phyloP scores from a whole-genome alignment of 352 stramenopile genomes.

The Globisporangium cylindrosporum region DNA sequence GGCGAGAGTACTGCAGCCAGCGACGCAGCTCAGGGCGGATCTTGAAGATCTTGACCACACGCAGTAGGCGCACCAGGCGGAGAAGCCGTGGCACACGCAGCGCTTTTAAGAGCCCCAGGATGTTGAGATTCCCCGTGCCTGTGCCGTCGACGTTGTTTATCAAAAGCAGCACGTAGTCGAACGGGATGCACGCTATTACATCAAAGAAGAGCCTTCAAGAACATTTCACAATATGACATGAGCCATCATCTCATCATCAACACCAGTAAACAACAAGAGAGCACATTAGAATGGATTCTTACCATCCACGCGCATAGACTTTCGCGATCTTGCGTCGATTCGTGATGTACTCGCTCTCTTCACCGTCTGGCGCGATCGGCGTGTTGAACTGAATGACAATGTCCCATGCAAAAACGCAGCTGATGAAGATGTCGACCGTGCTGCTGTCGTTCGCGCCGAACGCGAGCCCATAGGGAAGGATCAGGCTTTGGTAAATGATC shows the following conservation, averaged over 20 bases:
- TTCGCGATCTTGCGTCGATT: slow-evolving; percentile 50
- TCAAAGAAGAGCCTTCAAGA: slow-evolving; percentile 71
- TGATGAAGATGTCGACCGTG: slow-evolving; percentile 55
- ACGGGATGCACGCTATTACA: slow-evolving; percentile 70
- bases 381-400: slow-evolving; percentile 80
- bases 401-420: slow-evolving; percentile 62
- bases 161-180: slow-evolving; percentile 57
- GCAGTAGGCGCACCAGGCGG: slow-evolving; percentile 62
- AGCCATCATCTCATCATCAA: background rate
- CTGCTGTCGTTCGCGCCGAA: slow-evolving; percentile 55
- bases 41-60: slow-evolving; percentile 70
- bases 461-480: slow-evolving; percentile 60
- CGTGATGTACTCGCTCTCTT: slow-evolving; percentile 62
- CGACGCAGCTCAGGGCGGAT: slow-evolving; percentile 66
- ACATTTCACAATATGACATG: background rate
- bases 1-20: slow-evolving; percentile 82
- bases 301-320: slow-evolving; percentile 65
- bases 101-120: slow-evolving; percentile 67
- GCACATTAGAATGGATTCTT: background rate
- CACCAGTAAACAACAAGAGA: background rate
- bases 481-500: slow-evolving; percentile 80
- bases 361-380: slow-evolving; percentile 34
- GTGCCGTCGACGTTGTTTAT: slow-evolving; percentile 43
- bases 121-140: slow-evolving; percentile 41
- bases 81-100: slow-evolving; percentile 65